phyloP scores from a whole-genome alignment of 148 eudicot species.

The Pharnaceum exiguum region DNA sequence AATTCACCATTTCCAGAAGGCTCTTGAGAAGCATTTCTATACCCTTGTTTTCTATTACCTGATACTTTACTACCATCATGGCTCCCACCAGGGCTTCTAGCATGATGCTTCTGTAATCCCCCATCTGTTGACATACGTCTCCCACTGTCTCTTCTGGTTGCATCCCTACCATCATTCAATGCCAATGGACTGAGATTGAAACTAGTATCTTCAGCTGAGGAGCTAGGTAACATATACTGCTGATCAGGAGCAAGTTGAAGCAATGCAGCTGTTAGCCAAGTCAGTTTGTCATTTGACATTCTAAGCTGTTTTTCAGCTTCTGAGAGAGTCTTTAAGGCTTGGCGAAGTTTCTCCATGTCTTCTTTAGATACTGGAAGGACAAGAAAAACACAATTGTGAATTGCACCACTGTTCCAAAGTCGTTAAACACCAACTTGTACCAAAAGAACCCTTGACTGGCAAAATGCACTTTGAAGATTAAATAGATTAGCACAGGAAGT shows the following conservation, averaged over 20 bases:
- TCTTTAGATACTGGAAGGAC: slow-evolving; percentile 61
- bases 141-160: slow-evolving; percentile 36
- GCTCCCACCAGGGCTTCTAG: slow-evolving; percentile 34
- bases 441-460: too few species aligned
- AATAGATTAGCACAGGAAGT: too few species aligned
- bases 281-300: slow-evolving; percentile 72
- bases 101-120: slow-evolving; percentile 26
- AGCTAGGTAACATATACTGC: slow-evolving; percentile 64
- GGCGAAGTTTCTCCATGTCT: slow-evolving; percentile 91
- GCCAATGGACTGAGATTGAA: slow-evolving; percentile 50
- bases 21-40: slow-evolving; percentile 28
- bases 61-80: slow-evolving; percentile 26
- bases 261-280: slow-evolving; percentile 91
- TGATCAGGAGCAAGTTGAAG: slow-evolving; percentile 96
- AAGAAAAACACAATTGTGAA: not conserved
- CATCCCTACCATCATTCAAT: slow-evolving; percentile 35
- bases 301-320: slow-evolving; percentile 96
- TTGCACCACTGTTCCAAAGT: too few species aligned
- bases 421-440: too few species aligned
- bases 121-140: slow-evolving; percentile 31
- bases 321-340: slow-evolving; percentile 83
- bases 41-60: slow-evolving; percentile 33
- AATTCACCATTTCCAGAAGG: slow-evolving; percentile 27
- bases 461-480: too few species aligned
- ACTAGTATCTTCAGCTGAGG: slow-evolving; percentile 62